Base-by-base conservation (phyloP, 257 asterid genomes). In the Solanum commersonii region DNA sequence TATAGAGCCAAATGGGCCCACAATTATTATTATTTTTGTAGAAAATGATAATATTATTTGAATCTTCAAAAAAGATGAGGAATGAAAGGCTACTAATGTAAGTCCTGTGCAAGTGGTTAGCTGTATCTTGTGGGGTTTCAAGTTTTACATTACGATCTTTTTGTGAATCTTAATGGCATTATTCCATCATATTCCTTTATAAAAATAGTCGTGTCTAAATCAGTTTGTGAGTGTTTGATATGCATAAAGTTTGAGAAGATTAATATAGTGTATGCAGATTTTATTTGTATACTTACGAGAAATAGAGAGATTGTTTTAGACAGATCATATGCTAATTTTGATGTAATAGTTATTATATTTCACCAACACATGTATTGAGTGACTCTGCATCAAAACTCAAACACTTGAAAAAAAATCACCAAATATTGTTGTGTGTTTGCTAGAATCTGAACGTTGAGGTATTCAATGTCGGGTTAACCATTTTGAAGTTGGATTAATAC, bases 21-120 rank as follows among this genome's bases (percentile, higher is more conserved):
- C 37, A 33, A 78, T 6, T 40, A 34, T 23, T 40, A 10, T 42
- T 42, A 2, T 42, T 42, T 10, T n/a, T 14, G 35, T 23, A 77
- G 2, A 3, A 40, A 33, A 1, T 9, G 3, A 63, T 63, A 60
- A 23, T 59, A 59, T 18, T 22, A 59, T 18, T 20, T 68, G 81
- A 70, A 84, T 84, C 79, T 79, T 6, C 9, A 5, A 25, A 59
- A 59, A 79, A 81, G 87, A 89, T 90, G 77, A 89, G 84, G 70
- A 89, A 90, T 23, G 88, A 87, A 89, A 44, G 91, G 91, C 87
- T 68, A n/a, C 20, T 29, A 82, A 49, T 82, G 85, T 5, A 22
- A 35, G 83, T 46, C 33, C 85, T 18, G 85, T 81, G 44, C 44
- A 82, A 82, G 42, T 82, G 42, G 49, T 49, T 46, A 49, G 85